Evolutionary conservation across 2,329 filamentous ascomycete species (phyloP).

Genomic region (Alternaria gaisen): DNA sequence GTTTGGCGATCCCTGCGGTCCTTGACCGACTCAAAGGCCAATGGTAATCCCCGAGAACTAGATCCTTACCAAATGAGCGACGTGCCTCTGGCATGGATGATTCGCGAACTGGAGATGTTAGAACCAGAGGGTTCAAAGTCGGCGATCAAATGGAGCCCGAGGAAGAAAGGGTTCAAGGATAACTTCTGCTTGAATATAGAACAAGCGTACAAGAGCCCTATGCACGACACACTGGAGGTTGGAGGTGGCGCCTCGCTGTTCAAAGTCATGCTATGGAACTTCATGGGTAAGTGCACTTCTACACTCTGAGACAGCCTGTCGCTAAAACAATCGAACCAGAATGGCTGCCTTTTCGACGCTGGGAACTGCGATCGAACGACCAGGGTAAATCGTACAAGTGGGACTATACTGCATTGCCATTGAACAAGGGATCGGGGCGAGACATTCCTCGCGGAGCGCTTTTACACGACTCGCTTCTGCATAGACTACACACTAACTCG

Average conservation of each 20-base stretch:
- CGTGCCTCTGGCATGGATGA: constrained; percentile 12
- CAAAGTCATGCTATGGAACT: constrained; percentile 10
- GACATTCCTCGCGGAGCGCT: constrained; percentile 1
- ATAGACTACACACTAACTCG: background rate
- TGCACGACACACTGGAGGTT: background rate
- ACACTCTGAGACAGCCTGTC: background rate
- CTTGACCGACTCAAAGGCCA: background rate
- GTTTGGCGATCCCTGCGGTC: background rate
- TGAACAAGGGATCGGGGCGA: background rate
- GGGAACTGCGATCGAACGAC: background rate
- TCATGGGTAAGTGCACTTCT: constrained; percentile 3
- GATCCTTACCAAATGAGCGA: constrained; percentile 11
- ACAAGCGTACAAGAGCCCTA: constrained; percentile 2
- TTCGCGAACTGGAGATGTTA: constrained; percentile 8
- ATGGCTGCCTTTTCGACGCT: constrained; percentile 7
- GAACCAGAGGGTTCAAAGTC: background rate
- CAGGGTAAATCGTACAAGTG: background rate
- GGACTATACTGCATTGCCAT: background rate
- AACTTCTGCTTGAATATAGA: background rate
- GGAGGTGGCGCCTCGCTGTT: constrained; percentile 5
- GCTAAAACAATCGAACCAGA: constrained; percentile 1
- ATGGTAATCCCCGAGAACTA: background rate
- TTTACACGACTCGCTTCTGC: constrained; percentile 3
- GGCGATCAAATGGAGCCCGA: background rate
- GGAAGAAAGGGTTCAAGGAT: constrained; percentile 5